Conservation (phyloP, 805 yeast genomes). For the Hanseniaspora guilliermondii region DNA sequence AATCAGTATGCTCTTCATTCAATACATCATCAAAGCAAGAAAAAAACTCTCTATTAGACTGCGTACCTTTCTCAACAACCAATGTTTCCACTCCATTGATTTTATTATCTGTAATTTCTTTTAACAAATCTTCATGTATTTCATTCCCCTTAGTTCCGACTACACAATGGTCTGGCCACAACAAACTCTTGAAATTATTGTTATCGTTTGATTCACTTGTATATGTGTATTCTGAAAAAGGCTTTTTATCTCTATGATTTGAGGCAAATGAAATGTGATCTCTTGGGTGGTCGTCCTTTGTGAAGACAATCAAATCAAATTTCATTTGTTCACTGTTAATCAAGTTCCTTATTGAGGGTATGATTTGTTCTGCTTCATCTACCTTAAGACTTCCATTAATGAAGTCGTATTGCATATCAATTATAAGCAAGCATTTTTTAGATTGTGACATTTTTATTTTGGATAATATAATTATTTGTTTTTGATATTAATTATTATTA, state of each 20-base stretch:
- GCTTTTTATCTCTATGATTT: constrained; percentile 37
- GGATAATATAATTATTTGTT: neutral
- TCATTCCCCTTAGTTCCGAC: constrained; percentile 57
- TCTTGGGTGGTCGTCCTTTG: constrained; percentile 82
- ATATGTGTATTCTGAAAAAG: constrained; percentile 42
- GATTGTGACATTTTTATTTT: neutral
- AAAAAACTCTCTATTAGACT: constrained; percentile 67
- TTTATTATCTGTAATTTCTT: neutral
- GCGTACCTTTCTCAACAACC: constrained; percentile 58
- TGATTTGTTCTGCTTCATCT: constrained; percentile 44
- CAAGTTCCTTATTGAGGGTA: constrained; percentile 41
- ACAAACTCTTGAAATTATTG: constrained; percentile 22
- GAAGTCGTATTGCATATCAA: constrained; percentile 82
- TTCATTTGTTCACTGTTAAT: constrained; percentile 28
- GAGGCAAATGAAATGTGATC: constrained; percentile 76
- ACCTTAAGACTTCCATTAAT: constrained; percentile 69
- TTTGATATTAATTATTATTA: neutral
- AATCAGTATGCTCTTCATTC: constrained; percentile 57
- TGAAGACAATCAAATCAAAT: constrained; percentile 58
- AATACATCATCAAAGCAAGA: constrained; percentile 78
- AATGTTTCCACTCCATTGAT: constrained; percentile 17
- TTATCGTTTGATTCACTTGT: constrained; percentile 32
- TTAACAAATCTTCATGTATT: constrained; percentile 41
- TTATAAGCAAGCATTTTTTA: constrained; percentile 49
- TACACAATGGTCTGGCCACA: constrained; percentile 92